Base-by-base conservation (phyloP, 768 basidiomycete genomes). In the Xerocomellus chrysenteron region DNA sequence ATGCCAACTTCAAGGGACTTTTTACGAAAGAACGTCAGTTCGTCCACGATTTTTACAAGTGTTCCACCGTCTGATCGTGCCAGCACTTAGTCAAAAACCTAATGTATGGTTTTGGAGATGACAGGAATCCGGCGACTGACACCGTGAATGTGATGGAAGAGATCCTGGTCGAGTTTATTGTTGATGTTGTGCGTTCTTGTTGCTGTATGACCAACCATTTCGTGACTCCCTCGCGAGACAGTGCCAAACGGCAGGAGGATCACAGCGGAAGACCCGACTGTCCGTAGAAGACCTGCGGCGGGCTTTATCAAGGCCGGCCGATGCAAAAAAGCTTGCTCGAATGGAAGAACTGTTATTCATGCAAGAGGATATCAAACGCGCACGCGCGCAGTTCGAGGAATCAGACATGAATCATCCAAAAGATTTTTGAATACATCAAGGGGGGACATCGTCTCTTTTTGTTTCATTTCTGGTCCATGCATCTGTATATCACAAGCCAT, bases 71-170 rank as follows among this genome's bases (percentile, higher is more conserved):
- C 56, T 65, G 60, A 52, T 54, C 51, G 30, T 56, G 61, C 54
- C 45, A 5, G 16, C 9, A 54, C 53, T 50, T 63, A 92, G 92
- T 94, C 56, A 85, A 87, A 63, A 90, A 81, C 58, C 75, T 94
- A 49, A 93, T 94, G 92, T 95, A 93, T 66, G 93, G 91, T 30
- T 97, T 96, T 72, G 94, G 94, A 12, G 94, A 97, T 68, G 92
- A 93, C 67, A 80, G 88, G 16, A 90, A 92, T 62, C 91, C 93
- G 1, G 87, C 92, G 3, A 88, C 83, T 39, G 94, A 97, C 64
- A 90, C 90, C 0, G 90, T 94, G 28, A 87, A 84, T 60, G 89
- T 95, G 39, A 90, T 96, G 91, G 93, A 96, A 68, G 93, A 96
- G 67, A 93, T 96, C 51, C 75, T 96, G 49, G 82, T 94, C 42